Evolutionary conservation across 139 green algal genomes (phyloP), one percentile per base, ranked within the genome.

Genomic region (Edaphochlamys debaryana): DNA sequence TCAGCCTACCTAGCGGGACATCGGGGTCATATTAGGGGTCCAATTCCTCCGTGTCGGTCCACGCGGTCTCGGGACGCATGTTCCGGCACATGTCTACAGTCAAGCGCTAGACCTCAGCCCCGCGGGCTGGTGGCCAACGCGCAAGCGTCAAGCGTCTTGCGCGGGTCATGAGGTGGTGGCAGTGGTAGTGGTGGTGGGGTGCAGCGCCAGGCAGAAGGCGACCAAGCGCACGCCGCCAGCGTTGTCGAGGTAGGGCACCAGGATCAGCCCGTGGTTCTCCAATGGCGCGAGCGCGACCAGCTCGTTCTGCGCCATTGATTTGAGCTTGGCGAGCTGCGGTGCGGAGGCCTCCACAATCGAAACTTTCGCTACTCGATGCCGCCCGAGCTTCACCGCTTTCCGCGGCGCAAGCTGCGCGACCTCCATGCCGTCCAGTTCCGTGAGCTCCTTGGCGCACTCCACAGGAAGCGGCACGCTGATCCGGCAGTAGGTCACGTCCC

Each of bases 291-390:
- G 48, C 0, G 50, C 48, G 0, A 84, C 78, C 11, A 84, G 78
- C 66, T 84, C 78, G 50, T 77, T 75, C 50, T 84, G 78, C 34
- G 78, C 78, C 78, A 84, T 75, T 0, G 78, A 84, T 25, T 76
- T 76, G 48, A 84, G 78, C 37, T 84, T 84, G 9, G 66, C 4
- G 0, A 68, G 37, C 78, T 84, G 78, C 4, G 48, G 19, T 0
- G 36, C 30, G 17, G 78, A 77, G 22, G 66, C 48, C 29, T 76
- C 66, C 4, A 68, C 27, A 4, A 84, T 45, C 20, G 64, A 69
- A 36, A 50, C 68, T 29, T 77, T 76, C 66, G 66, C 76, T 9
- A 77, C 78, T 27, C 66, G 66, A 30, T 84, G 66, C 37, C 50
- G 48, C 3, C 78, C 78, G 2, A 84, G 78, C 78, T 84, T 84